These are phyloP conservation scores for Nematocida displodere DNA, from an alignment of 371 early-diverging fungal genomes.

Conservation along the genomic window DNA sequence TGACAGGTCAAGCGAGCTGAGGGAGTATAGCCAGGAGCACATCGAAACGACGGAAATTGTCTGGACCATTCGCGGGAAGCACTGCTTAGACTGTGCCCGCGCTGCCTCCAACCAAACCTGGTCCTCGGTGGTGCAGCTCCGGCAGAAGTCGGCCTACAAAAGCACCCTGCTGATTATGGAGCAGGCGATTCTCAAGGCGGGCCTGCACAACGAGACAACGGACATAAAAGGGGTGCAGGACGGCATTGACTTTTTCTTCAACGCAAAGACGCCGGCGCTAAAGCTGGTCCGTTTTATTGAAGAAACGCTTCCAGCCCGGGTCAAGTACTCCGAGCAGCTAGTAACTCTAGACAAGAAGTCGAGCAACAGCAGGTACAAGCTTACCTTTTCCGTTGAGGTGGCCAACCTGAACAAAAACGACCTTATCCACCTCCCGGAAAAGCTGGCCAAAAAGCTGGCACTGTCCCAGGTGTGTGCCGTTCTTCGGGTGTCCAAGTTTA, in stretches of 20 bases:
- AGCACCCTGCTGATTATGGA: constrained; percentile 93
- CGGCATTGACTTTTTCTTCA: constrained; percentile 95
- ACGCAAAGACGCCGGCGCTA: constrained; percentile 77
- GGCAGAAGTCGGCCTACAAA: constrained; percentile 85
- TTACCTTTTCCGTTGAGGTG: constrained; percentile 86
- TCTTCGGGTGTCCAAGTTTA: constrained; percentile 44
- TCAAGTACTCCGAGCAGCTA: constrained; percentile 84
- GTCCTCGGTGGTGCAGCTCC: constrained; percentile 92
- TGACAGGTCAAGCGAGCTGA: constrained; percentile 21
- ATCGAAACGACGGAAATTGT: constrained; percentile 91
- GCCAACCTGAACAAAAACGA: constrained; percentile 94
- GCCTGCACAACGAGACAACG: constrained; percentile 80
- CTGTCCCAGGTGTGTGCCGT: constrained; percentile 52
- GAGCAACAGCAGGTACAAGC: constrained; percentile 84
- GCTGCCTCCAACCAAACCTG: constrained; percentile 95
- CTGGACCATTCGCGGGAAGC: constrained; percentile 78
- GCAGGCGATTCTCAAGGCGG: constrained; percentile 91
- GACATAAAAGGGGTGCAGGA: constrained; percentile 92
- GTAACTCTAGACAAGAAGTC: constrained; percentile 89
- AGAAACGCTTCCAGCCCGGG: constrained; percentile 72
- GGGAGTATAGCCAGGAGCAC: constrained; percentile 69
- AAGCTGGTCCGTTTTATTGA: constrained; percentile 88
- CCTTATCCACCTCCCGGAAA: constrained; percentile 67
- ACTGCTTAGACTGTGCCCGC: constrained; percentile 91
- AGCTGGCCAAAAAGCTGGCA: constrained; percentile 48